These are phyloP conservation scores for Ustilago nuda DNA, from an alignment of 1,284 basidiomycete species.

Conservation along the genomic window DNA sequence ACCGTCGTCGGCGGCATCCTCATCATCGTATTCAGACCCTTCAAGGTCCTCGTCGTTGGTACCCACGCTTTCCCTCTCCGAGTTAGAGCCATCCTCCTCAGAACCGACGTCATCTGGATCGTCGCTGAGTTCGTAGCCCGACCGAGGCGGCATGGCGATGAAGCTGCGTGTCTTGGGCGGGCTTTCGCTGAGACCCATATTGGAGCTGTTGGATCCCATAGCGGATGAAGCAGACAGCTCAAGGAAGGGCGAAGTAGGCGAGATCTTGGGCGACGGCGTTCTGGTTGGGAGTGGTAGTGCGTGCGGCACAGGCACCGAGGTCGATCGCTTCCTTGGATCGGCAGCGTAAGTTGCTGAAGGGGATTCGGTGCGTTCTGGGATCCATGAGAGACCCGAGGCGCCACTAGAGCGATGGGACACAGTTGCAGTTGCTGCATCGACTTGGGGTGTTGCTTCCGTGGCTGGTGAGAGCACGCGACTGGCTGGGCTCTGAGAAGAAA, in stretches of 20 bases:
- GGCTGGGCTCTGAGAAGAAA: constrained; percentile 25
- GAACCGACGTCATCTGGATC: constrained; percentile 69
- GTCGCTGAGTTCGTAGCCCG: constrained; percentile 68
- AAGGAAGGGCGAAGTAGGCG: constrained; percentile 44
- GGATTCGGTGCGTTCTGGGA: constrained; percentile 35
- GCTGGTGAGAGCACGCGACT: constrained; percentile 41
- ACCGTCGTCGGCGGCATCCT: constrained; percentile 24
- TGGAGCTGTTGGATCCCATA: constrained; percentile 16
- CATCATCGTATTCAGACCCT: constrained; percentile 53
- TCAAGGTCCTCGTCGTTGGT: constrained; percentile 59
- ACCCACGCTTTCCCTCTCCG: constrained; percentile 58
- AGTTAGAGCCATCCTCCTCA: constrained; percentile 64
- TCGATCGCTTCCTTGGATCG: constrained; percentile 38
- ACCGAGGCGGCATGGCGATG: constrained; percentile 68
- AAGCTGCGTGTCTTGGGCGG: constrained; percentile 68
- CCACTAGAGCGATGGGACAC: constrained; percentile 36
- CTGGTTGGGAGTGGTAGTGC: constrained; percentile 30
- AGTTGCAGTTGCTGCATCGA: constrained; percentile 34
- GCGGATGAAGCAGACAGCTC: constrained; percentile 26
- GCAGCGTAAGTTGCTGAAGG: constrained; percentile 25
- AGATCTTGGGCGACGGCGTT: constrained; percentile 47
- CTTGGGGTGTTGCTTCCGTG: constrained; percentile 36
- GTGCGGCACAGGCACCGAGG: constrained; percentile 25
- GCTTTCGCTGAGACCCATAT: constrained; percentile 53
- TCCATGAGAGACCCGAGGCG: constrained; percentile 33